Evolutionary conservation across 768 basidiomycete species (phyloP).

Genomic region (Mrakia frigida): DNA sequence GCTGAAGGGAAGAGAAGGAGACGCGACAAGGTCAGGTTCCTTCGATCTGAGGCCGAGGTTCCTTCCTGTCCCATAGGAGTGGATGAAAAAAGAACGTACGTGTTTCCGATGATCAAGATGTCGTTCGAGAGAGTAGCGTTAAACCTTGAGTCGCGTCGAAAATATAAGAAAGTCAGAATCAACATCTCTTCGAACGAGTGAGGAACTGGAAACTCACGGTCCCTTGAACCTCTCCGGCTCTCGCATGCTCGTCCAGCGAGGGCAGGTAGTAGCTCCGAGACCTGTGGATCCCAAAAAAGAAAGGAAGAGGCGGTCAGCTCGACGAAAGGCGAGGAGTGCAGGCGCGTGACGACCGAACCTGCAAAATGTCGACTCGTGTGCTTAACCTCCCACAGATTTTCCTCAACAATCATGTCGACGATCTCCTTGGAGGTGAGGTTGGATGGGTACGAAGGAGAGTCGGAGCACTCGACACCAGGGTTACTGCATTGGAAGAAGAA

Average conservation of each 20-base stretch:
- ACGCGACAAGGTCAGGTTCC: neutral
- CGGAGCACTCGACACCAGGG: conserved; percentile 26
- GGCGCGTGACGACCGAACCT: neutral
- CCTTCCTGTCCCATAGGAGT: no score
- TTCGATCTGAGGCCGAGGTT: neutral
- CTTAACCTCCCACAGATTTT: conserved; percentile 7
- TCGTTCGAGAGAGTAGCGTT: conserved; percentile 19
- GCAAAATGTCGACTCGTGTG: conserved; percentile 14
- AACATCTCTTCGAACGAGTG: neutral
- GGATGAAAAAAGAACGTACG: neutral
- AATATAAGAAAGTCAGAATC: neutral
- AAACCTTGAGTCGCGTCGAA: neutral
- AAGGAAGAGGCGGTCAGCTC: neutral
- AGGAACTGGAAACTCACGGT: neutral
- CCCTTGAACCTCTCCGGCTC: conserved; percentile 18
- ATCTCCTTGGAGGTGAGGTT: conserved; percentile 11
- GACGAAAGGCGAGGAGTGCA: neutral
- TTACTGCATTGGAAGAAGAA: neutral
- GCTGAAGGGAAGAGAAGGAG: neutral
- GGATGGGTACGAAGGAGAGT: conserved; percentile 10
- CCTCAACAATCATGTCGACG: conserved; percentile 1
- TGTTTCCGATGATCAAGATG: conserved; percentile 29
- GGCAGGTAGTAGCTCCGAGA: conserved; percentile 7
- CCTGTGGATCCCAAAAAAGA: neutral
- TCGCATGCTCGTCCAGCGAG: conserved; percentile 21